Base-by-base conservation (phyloP, 202 grass and related monocot genomes). In the Carex arenaria region DNA sequence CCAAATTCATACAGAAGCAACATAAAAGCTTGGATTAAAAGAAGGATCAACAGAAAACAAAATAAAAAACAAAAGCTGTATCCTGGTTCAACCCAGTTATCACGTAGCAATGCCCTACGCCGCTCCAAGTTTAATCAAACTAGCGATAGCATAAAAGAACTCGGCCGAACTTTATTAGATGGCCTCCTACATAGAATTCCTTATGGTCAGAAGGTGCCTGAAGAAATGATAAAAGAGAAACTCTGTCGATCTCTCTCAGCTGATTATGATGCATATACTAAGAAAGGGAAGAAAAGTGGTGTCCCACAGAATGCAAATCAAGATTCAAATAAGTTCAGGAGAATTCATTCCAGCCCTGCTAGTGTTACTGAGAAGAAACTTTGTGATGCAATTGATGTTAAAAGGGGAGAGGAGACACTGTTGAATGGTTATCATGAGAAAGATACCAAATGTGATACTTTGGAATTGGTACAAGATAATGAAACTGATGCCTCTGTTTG, bases 101-200 rank as follows among this genome's bases (percentile, higher is more conserved):
- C 80, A 4, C 45, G 47, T 67, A 68, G 45, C 26, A 69, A 53
- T 69, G 19, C 80, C 26, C 38, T 82, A 51, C 36, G 6, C 0
- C 38, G 43, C 10, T 69, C 61, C 61, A 82, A 82, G 12, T 82
- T 32, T 53, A 67, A 53, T 43, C 79, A 75, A 83, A 61, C 66
- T 52, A 36, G 34, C 31, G 80, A 68, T 14, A 81, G 72, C 23
- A 80, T 42, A 82, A 99, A 94, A 85, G 80, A 82, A 55, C 45
- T 82, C 10, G 91, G 80, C 28, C 90, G 93, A 69, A 99, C 95
- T 84, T 91, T 90, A 73, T 90, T 93, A 88, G 93, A 99, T 61
- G 89, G 93, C 12, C 4, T 99, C 67, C 84, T 99, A 78, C 93
- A 99, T 36, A 96, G 87, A 84, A 87, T 99, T 30, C 96, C 96